Base-by-base conservation (phyloP, 164 flowering plant genomes). In the Paratinospora sagittata region DNA sequence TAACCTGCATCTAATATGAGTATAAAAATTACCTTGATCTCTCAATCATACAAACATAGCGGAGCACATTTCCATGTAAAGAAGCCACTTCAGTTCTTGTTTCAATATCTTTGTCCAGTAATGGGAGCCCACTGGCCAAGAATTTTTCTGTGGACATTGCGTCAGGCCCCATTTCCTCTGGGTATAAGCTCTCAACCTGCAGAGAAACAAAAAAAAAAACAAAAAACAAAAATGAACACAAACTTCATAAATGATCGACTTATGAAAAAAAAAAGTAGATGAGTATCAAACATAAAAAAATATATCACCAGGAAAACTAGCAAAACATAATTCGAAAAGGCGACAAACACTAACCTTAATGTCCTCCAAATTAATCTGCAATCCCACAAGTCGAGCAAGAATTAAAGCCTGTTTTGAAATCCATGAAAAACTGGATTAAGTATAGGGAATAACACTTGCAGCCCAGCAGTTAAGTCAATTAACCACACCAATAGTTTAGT, bases 101-200 rank as follows among this genome's bases (percentile, higher is more conserved):
- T 72, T 83, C 81, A 36, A 90, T 82, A 73, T 79, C 78, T 45
- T 85, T 74, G 76, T 93, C 96, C 64, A 91, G 90, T 71, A 73
- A 66, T 23, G 79, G 76, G 75, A 91, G 81, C 27, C 98, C 93
- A 65, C 73, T 78, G 61, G 66, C 65, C 74, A 91, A 67, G 67
- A 91, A 93, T 1, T 85, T 86, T 72, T 89, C 86, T 33, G 81
- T 65, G 65, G 93, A 73, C 93, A 91, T 90, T 49, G 49, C 66
- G 70, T 68, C 66, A 61, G 96, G 88, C 37, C 85, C 88, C 97
- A 93, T 88, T 72, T 85, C 89, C 70, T 81, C 83, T 69, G 93
- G 93, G 61, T 83, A 91, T 84, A 93, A 86, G 84, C 97, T 93
- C 74, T 93, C 96, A 63, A 93, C 81, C 98, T 93, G 76, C 41